phyloP scores from a whole-genome alignment of 495 filamentous ascomycete genomes.

The Podospora pseudopauciseta region DNA sequence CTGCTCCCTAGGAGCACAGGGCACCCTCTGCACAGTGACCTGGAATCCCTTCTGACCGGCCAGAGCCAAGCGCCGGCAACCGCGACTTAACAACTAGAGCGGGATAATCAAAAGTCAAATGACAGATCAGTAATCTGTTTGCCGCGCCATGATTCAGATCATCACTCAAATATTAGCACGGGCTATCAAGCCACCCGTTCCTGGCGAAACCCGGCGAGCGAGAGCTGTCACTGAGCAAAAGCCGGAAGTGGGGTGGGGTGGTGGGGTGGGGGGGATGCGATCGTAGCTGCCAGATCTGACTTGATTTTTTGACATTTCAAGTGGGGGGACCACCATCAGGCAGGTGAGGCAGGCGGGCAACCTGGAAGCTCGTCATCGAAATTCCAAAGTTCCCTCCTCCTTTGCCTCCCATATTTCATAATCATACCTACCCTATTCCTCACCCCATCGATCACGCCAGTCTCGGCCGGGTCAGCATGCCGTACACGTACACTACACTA shows the following conservation, averaged over 20 bases:
- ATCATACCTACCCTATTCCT: too few relatives aligned
- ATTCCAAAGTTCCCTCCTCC: neutral
- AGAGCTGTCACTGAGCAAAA: neutral
- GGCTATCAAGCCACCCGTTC: neutral
- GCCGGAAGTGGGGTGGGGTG: too few relatives aligned
- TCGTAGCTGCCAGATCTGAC: neutral
- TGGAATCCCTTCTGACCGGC: too few relatives aligned
- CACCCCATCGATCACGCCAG: neutral
- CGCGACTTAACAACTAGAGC: neutral
- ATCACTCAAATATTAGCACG: neutral
- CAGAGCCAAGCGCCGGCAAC: neutral
- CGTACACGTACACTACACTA: neutral
- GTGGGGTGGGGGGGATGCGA: too few relatives aligned
- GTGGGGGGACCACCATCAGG: neutral
- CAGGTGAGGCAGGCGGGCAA: too few relatives aligned
- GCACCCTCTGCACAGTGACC: neutral
- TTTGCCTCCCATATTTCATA: neutral
- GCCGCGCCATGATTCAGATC: neutral
- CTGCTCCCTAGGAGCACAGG: neutral
- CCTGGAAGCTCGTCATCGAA: neutral
- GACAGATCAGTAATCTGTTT: slow-evolving; percentile 7
- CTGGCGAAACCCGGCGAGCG: neutral
- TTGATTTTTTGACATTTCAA: neutral
- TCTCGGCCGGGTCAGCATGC: neutral
- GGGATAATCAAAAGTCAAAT: neutral